Evolutionary conservation across 257 asterid genomes (phyloP).

Genomic region (Jacaranda mimosifolia): DNA sequence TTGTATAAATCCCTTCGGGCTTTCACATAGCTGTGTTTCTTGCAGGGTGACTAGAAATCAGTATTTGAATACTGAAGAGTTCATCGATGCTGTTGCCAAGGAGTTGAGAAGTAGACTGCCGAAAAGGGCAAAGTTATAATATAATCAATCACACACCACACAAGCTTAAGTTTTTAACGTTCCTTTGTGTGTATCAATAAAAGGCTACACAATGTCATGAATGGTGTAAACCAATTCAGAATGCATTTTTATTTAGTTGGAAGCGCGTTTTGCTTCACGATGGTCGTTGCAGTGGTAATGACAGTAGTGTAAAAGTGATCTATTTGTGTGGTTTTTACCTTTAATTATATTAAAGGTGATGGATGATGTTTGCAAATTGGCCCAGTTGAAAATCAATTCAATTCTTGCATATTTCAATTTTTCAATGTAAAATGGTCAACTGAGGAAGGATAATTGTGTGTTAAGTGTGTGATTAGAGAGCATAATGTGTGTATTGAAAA

Average conservation of each 20-base stretch:
- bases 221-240: too few relatives aligned
- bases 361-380: background rate
- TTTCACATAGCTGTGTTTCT: conserved; percentile 19
- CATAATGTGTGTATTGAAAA: too few relatives aligned
- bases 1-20: background rate
- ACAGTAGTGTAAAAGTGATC: too few relatives aligned
- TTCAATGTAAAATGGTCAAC: background rate
- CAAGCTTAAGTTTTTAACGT: too few relatives aligned
- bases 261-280: too few relatives aligned
- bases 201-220: too few relatives aligned
- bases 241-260: too few relatives aligned
- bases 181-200: background rate
- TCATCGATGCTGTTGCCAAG: conserved; percentile 72
- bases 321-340: too few relatives aligned
- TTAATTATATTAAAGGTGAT: too few relatives aligned
- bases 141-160: background rate
- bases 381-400: background rate
- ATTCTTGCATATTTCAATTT: background rate
- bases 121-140: conserved; percentile 52
- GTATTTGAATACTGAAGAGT: conserved; percentile 74
- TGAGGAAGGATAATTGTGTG: background rate
- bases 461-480: background rate
- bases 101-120: conserved; percentile 61
- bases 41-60: conserved; percentile 60
- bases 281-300: too few relatives aligned